Evolutionary conservation across 208 protist genomes (phyloP).

Genomic region (Crithidia bombi): DNA sequence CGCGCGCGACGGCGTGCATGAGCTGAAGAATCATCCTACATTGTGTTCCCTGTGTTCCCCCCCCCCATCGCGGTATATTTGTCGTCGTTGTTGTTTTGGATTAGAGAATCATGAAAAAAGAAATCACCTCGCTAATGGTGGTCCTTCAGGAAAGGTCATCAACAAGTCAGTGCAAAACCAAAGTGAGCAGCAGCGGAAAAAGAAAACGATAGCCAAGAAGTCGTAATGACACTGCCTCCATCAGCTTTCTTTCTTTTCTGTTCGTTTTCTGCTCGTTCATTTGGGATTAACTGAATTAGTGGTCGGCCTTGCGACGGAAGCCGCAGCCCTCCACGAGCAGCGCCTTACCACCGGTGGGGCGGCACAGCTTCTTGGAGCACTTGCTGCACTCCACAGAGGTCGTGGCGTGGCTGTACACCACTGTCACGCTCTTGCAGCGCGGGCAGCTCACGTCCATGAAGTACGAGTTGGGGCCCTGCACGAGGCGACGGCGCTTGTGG

Average conservation of each 20-base stretch:
- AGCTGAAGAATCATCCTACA: no score
- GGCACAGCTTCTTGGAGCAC: conserved; percentile 97
- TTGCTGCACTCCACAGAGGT: conserved; percentile 96
- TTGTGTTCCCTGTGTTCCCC: no score
- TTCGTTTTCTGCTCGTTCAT: no score
- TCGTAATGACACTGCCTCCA: background rate
- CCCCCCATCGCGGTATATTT: no score
- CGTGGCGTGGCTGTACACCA: conserved; percentile 98
- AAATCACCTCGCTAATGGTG: conserved; percentile 19
- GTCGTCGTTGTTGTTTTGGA: conserved; percentile 13
- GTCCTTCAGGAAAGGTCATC: conserved; percentile 15
- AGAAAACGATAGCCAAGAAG: no score
- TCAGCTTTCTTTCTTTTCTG: no score
- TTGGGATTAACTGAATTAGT: conserved; percentile 44
- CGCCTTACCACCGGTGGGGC: conserved; percentile 98
- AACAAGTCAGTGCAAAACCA: background rate
- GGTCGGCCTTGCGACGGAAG: conserved; percentile 96
- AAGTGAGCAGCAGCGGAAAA: background rate
- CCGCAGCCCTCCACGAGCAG: conserved; percentile 95
- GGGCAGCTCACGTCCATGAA: conserved; percentile 99
- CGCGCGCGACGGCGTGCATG: no score
- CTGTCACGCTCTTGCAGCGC: conserved; percentile 95
- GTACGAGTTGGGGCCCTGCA: conserved; percentile 99
- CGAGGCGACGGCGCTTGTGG: conserved; percentile 99
- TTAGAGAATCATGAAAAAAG: conserved; percentile 7